Evolutionary conservation across 2,329 filamentous ascomycete genomes (phyloP).

Genomic region (Diatrype stigma): DNA sequence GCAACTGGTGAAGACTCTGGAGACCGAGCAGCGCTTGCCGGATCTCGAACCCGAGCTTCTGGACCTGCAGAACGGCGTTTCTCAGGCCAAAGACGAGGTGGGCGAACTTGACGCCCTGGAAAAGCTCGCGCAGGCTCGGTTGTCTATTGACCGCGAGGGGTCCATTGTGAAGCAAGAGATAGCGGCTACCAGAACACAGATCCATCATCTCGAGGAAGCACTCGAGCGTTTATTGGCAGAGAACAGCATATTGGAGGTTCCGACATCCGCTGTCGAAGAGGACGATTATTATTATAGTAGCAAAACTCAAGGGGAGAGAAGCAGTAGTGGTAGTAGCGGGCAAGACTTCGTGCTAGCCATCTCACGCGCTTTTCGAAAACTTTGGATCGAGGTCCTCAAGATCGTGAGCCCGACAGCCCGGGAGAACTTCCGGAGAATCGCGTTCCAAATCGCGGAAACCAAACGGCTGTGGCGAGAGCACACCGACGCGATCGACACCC

Average conservation of each 20-base stretch:
- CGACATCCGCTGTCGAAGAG: neutral
- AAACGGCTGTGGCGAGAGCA: slow-evolving; percentile 2
- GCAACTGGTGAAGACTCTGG: neutral
- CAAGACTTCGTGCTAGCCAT: slow-evolving; percentile 1
- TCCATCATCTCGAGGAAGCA: slow-evolving; percentile 1
- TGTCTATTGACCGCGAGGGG: slow-evolving; percentile 5
- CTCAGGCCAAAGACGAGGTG: slow-evolving; percentile 4
- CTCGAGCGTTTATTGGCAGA: slow-evolving; percentile 1
- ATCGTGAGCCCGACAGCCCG: neutral
- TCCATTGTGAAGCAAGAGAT: neutral
- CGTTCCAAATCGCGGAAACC: neutral
- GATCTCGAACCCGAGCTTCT: neutral
- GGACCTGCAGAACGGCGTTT: slow-evolving; percentile 1
- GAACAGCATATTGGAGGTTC: slow-evolving; percentile 3
- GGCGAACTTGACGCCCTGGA: slow-evolving; percentile 4
- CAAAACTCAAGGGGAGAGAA: neutral
- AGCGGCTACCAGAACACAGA: neutral
- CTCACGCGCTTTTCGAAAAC: neutral
- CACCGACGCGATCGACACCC: neutral
- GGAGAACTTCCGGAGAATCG: too few relatives aligned
- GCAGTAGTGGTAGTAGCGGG: neutral
- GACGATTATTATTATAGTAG: neutral
- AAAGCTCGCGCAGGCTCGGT: slow-evolving; percentile 6
- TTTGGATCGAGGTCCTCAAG: slow-evolving; percentile 1
- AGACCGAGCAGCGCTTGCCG: slow-evolving; percentile 1